These are phyloP conservation scores for Botrytis squamosa DNA, from an alignment of 2,329 filamentous ascomycete genomes.

Conservation along the genomic window DNA sequence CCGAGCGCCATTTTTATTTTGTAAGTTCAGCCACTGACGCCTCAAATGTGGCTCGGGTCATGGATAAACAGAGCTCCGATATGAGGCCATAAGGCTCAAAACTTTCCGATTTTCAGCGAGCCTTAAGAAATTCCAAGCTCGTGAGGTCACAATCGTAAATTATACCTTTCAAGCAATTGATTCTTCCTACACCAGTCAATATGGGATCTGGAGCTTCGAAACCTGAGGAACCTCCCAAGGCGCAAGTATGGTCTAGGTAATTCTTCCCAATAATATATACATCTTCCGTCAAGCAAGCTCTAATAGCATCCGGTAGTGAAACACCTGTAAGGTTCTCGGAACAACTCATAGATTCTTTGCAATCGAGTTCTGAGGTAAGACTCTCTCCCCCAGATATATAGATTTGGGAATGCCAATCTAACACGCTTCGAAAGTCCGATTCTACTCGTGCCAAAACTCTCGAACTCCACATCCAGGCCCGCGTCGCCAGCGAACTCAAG, in stretches of 20 bases:
- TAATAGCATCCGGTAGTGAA: slow-evolving; percentile 45
- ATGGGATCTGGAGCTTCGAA: slow-evolving; percentile 39
- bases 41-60: not conserved
- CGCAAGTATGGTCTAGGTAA: slow-evolving; percentile 38
- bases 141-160: slow-evolving; percentile 14
- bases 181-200: slow-evolving; percentile 24
- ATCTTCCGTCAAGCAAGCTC: slow-evolving; percentile 9
- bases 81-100: slow-evolving; percentile 4
- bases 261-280: slow-evolving; percentile 6
- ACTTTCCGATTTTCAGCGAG: slow-evolving; percentile 11
- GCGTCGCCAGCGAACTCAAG: slow-evolving; percentile 81
- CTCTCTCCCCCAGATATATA: slow-evolving; percentile 11
- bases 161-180: slow-evolving; percentile 13
- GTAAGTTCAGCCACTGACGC: not conserved
- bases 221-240: slow-evolving; percentile 31
- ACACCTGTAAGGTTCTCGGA: slow-evolving; percentile 72
- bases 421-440: slow-evolving; percentile 64
- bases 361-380: slow-evolving; percentile 79
- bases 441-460: slow-evolving; percentile 77
- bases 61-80: not conserved
- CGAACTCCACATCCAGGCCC: slow-evolving; percentile 85
- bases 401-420: not conserved
- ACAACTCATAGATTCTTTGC: slow-evolving; percentile 77
- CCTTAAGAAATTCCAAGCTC: slow-evolving; percentile 27
- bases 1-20: not conserved